These are phyloP conservation scores for Linnemannia schmuckeri DNA, from an alignment of 192 early-diverging fungal species.

Conservation along the genomic window DNA sequence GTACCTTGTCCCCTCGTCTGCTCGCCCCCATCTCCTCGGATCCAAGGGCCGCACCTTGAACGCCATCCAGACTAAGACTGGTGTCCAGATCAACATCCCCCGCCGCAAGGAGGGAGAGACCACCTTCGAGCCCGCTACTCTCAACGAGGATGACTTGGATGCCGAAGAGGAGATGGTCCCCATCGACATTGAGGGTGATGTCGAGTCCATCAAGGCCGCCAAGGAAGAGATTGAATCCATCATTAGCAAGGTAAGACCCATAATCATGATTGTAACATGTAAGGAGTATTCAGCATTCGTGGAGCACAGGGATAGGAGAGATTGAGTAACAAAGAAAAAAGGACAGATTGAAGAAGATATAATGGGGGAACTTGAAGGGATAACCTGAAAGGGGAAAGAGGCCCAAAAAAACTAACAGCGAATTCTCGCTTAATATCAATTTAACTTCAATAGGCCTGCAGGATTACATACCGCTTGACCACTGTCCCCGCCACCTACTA, in stretches of 20 bases:
- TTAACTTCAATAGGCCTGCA: slow-evolving; percentile 29
- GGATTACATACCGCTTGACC: slow-evolving; percentile 71
- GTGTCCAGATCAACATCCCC: slow-evolving; percentile 81
- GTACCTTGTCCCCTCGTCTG: slow-evolving; percentile 81
- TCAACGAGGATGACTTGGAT: slow-evolving; percentile 63
- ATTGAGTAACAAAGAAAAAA: no score
- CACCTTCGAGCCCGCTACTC: slow-evolving; percentile 43
- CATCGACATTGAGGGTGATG: slow-evolving; percentile 88
- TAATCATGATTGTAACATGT: no score
- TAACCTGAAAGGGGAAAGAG: not conserved
- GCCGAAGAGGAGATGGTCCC: slow-evolving; percentile 74
- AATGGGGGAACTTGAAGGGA: no score
- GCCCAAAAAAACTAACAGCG: not conserved
- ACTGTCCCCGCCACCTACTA: slow-evolving; percentile 79
- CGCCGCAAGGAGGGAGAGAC: slow-evolving; percentile 63
- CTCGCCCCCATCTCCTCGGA: slow-evolving; percentile 87
- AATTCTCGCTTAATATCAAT: not conserved
- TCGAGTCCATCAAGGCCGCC: slow-evolving; percentile 84
- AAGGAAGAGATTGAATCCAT: slow-evolving; percentile 87
- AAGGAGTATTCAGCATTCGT: no score
- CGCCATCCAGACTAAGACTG: slow-evolving; percentile 79
- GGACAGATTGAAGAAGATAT: not conserved
- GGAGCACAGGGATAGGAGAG: not conserved
- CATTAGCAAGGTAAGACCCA: slow-evolving; percentile 73
- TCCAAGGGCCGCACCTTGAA: slow-evolving; percentile 84